Percentiles rank a stretch among this genome's conserved stretches.
Evolutionary conservation across 768 basidiomycete species (phyloP).

Genomic region (Russula griseocarnosa): DNA sequence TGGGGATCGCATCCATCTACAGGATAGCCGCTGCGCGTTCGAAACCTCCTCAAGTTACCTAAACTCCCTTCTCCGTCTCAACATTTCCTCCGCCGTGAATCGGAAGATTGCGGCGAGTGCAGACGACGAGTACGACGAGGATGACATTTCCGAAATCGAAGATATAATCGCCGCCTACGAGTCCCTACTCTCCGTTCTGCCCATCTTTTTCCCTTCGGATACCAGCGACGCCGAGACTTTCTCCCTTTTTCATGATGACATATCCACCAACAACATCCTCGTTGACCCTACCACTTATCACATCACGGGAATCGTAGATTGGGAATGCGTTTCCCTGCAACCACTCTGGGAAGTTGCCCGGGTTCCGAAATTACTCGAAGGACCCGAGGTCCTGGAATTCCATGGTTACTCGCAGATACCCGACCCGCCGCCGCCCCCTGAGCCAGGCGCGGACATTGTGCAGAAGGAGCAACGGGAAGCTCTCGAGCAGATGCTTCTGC

Average conservation of each 20-base stretch:
- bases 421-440: not conserved
- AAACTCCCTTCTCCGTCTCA: not conserved
- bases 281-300: slow-evolving; percentile 21
- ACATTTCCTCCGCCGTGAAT: not conserved
- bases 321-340: slow-evolving; percentile 17
- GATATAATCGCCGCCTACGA: not conserved
- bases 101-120: not conserved
- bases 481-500: slow-evolving; percentile 2
- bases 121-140: not conserved
- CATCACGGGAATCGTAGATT: slow-evolving; percentile 23
- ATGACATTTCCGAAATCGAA: not conserved
- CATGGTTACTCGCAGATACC: not conserved
- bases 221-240: not conserved
- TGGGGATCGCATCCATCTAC: not conserved
- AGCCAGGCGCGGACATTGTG: not conserved
- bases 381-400: not conserved
- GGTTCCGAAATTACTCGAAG: slow-evolving; percentile 3
- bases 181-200: not conserved
- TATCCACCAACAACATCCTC: slow-evolving; percentile 20
- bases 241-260: slow-evolving; percentile 19
- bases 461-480: not conserved
- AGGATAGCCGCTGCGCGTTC: not conserved
- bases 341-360: not conserved
- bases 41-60: not conserved
- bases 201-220: not conserved